Base-by-base conservation (phyloP, 768 basidiomycete species). In the Fibroporia radiculosa region DNA sequence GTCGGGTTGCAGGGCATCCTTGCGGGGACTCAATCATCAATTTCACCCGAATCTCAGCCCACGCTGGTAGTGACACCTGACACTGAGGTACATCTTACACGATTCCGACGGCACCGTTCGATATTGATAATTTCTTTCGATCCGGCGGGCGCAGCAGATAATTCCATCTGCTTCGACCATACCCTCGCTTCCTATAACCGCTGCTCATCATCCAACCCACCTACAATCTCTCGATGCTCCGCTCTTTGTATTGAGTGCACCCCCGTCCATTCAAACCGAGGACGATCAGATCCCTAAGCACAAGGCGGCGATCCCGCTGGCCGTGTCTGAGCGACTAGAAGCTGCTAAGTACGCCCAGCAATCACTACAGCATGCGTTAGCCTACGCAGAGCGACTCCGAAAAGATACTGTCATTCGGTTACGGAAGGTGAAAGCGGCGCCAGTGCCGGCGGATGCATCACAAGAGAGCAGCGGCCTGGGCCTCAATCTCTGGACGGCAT, bases 191-290 rank as follows among this genome's bases (percentile, higher is more conserved):
- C 73, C 71, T 2, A 58, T 72, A 20, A 69, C 72, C 22, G 74
- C 73, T 12, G 73, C 74, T 0, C 71, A 69, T 44, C 71, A 75
- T 45, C 73, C 71, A 20, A 40, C 44, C 12, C 35, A 50, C 20
- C 28, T 55, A 5, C 50, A 41, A 13, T 27, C 48, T 6, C 48
- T 55, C 19, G 16, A 25, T n/a, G 31, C 37, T 1, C 46, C 50
- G 31, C 48, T 55, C 34, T 55, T 52, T n/a, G n/a, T n/a, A n/a
- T n/a, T n/a, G n/a, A n/a, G n/a, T n/a, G n/a, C n/a, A n/a, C n/a
- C n/a, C n/a, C n/a, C n/a, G n/a, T n/a, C n/a, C n/a, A n/a, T n/a
- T n/a, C n/a, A n/a, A n/a, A n/a, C n/a, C n/a, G n/a, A n/a, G n/a
- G n/a, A n/a, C n/a, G n/a, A n/a, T n/a, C n/a, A n/a, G n/a, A n/a